phyloP scores from a whole-genome alignment of 176 grass and related monocot species.

The Musa schizocarpa region DNA sequence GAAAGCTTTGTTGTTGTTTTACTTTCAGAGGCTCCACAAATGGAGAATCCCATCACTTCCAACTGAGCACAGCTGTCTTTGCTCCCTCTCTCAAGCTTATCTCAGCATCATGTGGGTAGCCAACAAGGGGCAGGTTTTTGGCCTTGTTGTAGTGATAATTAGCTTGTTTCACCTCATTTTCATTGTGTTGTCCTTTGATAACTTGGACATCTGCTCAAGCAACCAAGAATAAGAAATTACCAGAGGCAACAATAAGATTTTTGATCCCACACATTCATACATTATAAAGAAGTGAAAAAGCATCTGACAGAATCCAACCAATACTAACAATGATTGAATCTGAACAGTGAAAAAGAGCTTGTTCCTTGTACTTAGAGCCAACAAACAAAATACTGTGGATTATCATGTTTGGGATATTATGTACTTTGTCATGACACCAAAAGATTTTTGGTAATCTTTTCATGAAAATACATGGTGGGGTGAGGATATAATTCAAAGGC shows the following conservation, averaged over 20 bases:
- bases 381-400: neutral
- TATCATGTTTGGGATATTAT: neutral
- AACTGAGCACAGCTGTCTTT: slow-evolving; percentile 15
- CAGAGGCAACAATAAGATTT: neutral
- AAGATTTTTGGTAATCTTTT: neutral
- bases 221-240: neutral
- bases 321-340: neutral
- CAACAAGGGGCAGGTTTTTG: neutral
- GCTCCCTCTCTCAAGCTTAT: neutral
- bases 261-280: neutral
- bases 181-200: neutral
- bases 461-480: neutral
- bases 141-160: neutral
- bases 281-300: neutral
- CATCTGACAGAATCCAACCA: neutral
- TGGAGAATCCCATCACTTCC: neutral
- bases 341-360: neutral
- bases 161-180: neutral
- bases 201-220: neutral
- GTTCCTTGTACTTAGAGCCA: neutral
- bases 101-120: neutral
- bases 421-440: neutral
- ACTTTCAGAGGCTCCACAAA: neutral
- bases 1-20: neutral
- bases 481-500: neutral